phyloP scores from a whole-genome alignment of 75 land plant species.

The Pinus albicaulis region DNA sequence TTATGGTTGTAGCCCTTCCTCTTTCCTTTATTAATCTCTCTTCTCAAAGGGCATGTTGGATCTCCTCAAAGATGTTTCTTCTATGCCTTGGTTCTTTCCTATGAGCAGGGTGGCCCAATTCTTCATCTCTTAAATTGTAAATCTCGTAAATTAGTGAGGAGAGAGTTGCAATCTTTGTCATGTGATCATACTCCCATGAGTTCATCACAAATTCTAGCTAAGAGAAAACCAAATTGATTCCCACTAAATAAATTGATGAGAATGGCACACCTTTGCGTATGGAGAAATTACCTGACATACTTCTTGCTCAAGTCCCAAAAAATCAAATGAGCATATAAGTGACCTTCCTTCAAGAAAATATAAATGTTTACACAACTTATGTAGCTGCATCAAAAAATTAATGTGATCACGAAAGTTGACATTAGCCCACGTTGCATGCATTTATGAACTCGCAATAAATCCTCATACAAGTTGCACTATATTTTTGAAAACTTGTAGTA shows the following conservation, averaged over 20 bases:
- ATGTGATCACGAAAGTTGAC: slow-evolving; percentile 91
- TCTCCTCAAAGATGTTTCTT: slow-evolving; percentile 78
- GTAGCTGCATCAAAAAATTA: slow-evolving; percentile 95
- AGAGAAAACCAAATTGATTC: slow-evolving; percentile 58
- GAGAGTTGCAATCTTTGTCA: slow-evolving; percentile 47
- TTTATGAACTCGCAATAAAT: slow-evolving; percentile 96
- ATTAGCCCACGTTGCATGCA: slow-evolving; percentile 94
- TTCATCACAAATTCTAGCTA: slow-evolving; percentile 67
- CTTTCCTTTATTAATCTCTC: slow-evolving; percentile 59
- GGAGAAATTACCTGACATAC: slow-evolving; percentile 61
- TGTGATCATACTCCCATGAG: slow-evolving; percentile 77
- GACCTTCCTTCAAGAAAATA: slow-evolving; percentile 98
- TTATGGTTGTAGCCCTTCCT: slow-evolving; percentile 52
- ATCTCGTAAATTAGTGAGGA: slow-evolving; percentile 48
- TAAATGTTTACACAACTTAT: slow-evolving; percentile 99
- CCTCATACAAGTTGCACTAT: slow-evolving; percentile 95
- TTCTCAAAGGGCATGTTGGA: slow-evolving; percentile 60
- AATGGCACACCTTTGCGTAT: slow-evolving; percentile 46
- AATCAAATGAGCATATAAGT: slow-evolving; percentile 91
- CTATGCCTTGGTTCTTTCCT: slow-evolving; percentile 28
- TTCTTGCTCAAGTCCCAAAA: slow-evolving; percentile 75
- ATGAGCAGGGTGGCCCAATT: neutral
- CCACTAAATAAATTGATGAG: slow-evolving; percentile 39
- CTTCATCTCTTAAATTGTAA: slow-evolving; percentile 27
- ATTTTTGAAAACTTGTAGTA: slow-evolving; percentile 82